phyloP scores from a whole-genome alignment of 1,284 basidiomycete species.

The Malassezia globosa region DNA sequence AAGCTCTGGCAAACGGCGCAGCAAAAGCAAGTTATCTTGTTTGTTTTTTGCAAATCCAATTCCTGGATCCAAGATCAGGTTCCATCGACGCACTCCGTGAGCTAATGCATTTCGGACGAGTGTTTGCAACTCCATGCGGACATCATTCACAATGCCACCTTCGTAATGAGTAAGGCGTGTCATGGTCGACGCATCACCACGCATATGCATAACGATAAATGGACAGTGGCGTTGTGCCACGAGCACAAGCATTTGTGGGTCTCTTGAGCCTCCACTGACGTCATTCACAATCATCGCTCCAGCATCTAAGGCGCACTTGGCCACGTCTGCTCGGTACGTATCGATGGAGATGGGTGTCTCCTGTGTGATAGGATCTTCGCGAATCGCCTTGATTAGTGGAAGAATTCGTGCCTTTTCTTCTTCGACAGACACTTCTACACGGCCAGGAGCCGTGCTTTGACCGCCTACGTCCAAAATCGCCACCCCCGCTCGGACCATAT shows the following conservation, averaged over 20 bases:
- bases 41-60: slow-evolving; percentile 86
- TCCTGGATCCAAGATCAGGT: slow-evolving; percentile 82
- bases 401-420: slow-evolving; percentile 61
- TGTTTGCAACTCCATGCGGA: slow-evolving; percentile 62
- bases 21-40: slow-evolving; percentile 62
- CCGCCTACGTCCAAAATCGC: slow-evolving; percentile 86
- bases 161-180: slow-evolving; percentile 52
- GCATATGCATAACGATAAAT: slow-evolving; percentile 85
- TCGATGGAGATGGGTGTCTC: slow-evolving; percentile 68
- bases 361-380: slow-evolving; percentile 33
- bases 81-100: slow-evolving; percentile 74
- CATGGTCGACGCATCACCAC: slow-evolving; percentile 59
- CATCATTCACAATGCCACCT: slow-evolving; percentile 62
- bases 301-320: slow-evolving; percentile 62
- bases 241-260: slow-evolving; percentile 57
- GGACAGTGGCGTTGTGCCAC: slow-evolving; percentile 51
- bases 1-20: slow-evolving; percentile 13
- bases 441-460: slow-evolving; percentile 55
- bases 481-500: slow-evolving; percentile 48
- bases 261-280: slow-evolving; percentile 62
- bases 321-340: slow-evolving; percentile 79
- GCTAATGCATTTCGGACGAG: slow-evolving; percentile 62
- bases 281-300: slow-evolving; percentile 94
- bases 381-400: slow-evolving; percentile 51
- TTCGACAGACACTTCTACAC: slow-evolving; percentile 45